Conservation (phyloP, 257 asterid genomes). For the Anisodus tanguticus region DNA sequence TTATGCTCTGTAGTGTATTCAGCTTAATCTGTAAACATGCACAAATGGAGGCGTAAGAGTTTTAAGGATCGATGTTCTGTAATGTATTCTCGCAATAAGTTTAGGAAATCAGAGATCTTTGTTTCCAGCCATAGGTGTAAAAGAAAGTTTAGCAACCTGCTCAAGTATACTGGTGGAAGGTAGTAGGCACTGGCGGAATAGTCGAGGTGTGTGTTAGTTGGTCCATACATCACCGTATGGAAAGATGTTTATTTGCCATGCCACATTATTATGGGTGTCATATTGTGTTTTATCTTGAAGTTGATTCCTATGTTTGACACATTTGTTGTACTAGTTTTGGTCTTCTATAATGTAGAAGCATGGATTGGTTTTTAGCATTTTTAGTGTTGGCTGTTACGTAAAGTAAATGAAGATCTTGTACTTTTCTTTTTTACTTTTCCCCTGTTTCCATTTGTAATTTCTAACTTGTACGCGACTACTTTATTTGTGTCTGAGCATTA, state of each 20-base stretch:
- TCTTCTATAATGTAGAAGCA: background rate
- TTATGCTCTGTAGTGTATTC: background rate
- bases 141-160: background rate
- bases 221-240: background rate
- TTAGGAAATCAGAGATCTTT: background rate
- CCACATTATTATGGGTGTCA: background rate
- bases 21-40: slow-evolving; percentile 5
- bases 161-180: background rate
- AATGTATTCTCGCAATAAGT: background rate
- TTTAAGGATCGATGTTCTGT: background rate
- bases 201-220: background rate
- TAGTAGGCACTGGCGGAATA: background rate
- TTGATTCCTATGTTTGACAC: background rate
- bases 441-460: background rate
- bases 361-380: background rate
- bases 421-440: background rate
- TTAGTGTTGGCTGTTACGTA: background rate
- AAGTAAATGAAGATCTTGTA: background rate
- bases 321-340: background rate
- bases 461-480: slow-evolving; percentile 3
- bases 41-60: background rate
- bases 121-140: background rate
- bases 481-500: slow-evolving; percentile 18
- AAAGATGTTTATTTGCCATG: background rate
- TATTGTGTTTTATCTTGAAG: background rate